Base-by-base conservation (phyloP, 2,329 filamentous ascomycete species). In the Elsinoe fawcettii region DNA sequence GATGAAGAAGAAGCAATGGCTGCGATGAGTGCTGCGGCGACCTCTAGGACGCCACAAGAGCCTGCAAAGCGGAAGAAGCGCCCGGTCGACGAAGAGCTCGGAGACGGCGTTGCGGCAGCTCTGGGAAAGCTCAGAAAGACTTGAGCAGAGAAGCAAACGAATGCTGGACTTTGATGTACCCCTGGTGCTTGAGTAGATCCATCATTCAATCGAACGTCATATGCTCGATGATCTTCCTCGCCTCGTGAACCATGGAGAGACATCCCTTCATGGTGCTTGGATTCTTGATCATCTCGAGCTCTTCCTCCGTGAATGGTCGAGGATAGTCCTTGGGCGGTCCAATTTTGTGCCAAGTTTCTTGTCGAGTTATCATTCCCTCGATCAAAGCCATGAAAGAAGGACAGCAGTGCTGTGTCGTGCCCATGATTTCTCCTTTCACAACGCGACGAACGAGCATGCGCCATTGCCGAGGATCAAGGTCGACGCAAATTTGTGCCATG, bases 51-150 rank as follows among this genome's bases (percentile, higher is more conserved):
- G 14, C 27, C 58, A 49, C 34, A 55, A n/a, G 37, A 36, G 23
- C 56, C 59, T 51, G 37, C 39, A 11, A 27, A 5, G 41, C 39
- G 12, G 54, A 73, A 72, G 63, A 65, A 70, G 32, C 73, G 73
- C 61, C 64, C 66, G 23, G 65, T 66, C 46, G 70, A 75, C 12
- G 74, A 76, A 51, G 70, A 72, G n/a, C 65, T 83, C 60, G 79
- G 74, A 62, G 80, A 82, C 51, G 81, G 81, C 8, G 76, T 85
- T 53, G 76, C 78, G 71, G 79, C 80, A 27, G 82, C 81, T 4
- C 66, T 85, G 53, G 78, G 75, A 49, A 83, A 77, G 62, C 66
- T 84, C 51, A 72, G 82, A 49, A 69, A 71, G 57, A 56, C 62
- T 46, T 61, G 60, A 63, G 22, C 14, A 27, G 8, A 39, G 43